phyloP scores from a whole-genome alignment of 148 eudicot genomes.

The Amaranthus hypochondriacus region DNA sequence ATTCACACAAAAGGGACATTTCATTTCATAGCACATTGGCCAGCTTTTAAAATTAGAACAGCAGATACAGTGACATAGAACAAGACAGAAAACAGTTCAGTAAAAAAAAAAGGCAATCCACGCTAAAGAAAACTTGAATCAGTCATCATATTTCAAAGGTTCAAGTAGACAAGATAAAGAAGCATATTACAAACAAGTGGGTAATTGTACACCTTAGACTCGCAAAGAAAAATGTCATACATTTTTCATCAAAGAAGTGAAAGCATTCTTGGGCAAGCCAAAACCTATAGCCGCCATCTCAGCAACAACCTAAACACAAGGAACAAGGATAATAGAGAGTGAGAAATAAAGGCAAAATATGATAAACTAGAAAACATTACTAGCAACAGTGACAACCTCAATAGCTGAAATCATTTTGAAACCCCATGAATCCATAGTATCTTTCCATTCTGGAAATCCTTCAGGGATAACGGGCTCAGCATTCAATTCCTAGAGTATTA shows the following conservation, averaged over 20 bases:
- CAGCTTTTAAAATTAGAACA: too few relatives aligned
- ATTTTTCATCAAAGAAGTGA: conserved; percentile 90
- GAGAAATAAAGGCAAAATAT: neutral
- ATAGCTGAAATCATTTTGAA: conserved; percentile 79
- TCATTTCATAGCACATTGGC: too few relatives aligned
- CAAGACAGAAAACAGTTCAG: too few relatives aligned
- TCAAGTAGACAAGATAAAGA: neutral
- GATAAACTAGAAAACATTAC: neutral
- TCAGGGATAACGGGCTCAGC: conserved; percentile 95
- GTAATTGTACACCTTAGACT: neutral
- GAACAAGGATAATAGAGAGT: neutral
- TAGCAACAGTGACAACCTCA: conserved; percentile 41
- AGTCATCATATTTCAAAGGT: neutral
- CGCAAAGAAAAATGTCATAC: conserved; percentile 22
- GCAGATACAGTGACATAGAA: too few relatives aligned
- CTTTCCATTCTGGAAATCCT: conserved; percentile 90
- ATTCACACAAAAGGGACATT: too few relatives aligned
- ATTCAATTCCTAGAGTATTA: conserved; percentile 56
- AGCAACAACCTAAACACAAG: conserved; percentile 62
- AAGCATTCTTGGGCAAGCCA: conserved; percentile 79
- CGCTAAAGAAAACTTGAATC: neutral
- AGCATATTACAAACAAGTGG: neutral
- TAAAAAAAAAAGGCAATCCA: too few relatives aligned
- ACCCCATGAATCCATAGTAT: conserved; percentile 96
- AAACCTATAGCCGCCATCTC: conserved; percentile 95